phyloP scores from a whole-genome alignment of 148 eudicot genomes.

The Chenopodium album region DNA sequence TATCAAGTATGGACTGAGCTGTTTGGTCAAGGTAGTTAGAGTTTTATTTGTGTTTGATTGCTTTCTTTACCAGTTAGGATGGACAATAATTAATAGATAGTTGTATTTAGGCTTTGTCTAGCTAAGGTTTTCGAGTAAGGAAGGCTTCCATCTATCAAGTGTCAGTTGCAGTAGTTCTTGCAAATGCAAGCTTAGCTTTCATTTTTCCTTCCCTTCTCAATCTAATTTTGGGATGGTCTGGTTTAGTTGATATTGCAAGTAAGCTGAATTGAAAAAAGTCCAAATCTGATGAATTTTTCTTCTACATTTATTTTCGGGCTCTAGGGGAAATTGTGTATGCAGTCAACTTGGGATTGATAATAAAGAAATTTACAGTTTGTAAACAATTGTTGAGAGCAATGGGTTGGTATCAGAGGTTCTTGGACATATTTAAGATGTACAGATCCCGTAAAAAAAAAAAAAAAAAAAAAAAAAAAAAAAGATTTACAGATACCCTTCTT shows the following conservation, averaged over 20 bases:
- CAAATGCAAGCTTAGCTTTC: background rate
- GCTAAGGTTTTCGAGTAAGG: background rate
- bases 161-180: background rate
- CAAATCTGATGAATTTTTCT: background rate
- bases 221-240: background rate
- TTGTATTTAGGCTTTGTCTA: background rate
- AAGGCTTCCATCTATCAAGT: background rate
- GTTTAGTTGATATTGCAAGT: conserved; percentile 1
- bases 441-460: background rate
- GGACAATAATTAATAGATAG: background rate
- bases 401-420: background rate
- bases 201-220: background rate
- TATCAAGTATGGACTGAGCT: too few relatives aligned
- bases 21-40: background rate
- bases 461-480: too few relatives aligned
- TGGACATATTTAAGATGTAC: background rate
- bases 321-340: background rate
- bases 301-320: background rate
- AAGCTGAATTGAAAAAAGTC: background rate
- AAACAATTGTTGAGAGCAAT: background rate
- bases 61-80: background rate
- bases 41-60: background rate
- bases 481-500: background rate
- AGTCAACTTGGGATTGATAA: background rate
- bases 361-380: conserved; percentile 3